Evolutionary conservation across 306 rosid genomes (phyloP).

Genomic region (Fragaria ananassa): DNA sequence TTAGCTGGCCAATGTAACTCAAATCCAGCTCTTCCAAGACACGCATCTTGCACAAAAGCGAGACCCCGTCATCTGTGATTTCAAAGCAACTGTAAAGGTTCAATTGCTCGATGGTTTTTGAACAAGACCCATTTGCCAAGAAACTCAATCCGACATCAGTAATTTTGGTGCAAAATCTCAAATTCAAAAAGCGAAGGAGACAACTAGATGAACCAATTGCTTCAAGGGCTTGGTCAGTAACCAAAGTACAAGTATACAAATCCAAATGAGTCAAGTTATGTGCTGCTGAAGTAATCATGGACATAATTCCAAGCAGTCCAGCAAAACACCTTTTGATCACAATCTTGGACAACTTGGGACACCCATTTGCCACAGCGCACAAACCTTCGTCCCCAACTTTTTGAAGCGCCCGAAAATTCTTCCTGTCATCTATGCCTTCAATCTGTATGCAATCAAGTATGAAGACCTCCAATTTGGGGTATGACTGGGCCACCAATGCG

Average conservation of each 20-base stretch:
- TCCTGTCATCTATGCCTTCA: too few species aligned
- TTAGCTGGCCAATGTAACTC: too few species aligned
- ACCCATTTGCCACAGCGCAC: neutral
- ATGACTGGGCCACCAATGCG: slow-evolving; percentile 12
- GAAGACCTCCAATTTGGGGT: slow-evolving; percentile 25
- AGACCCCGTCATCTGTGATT: neutral
- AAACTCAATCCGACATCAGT: neutral
- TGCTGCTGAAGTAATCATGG: neutral
- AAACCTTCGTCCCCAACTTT: neutral
- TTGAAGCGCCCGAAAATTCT: too few species aligned
- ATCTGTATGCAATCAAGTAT: neutral
- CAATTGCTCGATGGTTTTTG: neutral
- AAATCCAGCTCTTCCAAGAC: neutral
- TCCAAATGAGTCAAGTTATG: neutral
- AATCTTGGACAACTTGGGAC: neutral
- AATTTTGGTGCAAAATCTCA: neutral
- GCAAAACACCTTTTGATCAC: neutral
- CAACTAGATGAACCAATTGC: neutral
- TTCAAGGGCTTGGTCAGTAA: neutral
- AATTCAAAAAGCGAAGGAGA: neutral
- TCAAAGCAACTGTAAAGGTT: neutral
- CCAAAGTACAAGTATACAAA: neutral
- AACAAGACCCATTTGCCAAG: neutral
- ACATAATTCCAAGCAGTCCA: neutral
- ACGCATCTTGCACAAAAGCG: neutral